Evolutionary conservation across 495 filamentous ascomycete species (phyloP), one percentile per base, ranked within the genome.

Genomic region (Daldinia childiae): DNA sequence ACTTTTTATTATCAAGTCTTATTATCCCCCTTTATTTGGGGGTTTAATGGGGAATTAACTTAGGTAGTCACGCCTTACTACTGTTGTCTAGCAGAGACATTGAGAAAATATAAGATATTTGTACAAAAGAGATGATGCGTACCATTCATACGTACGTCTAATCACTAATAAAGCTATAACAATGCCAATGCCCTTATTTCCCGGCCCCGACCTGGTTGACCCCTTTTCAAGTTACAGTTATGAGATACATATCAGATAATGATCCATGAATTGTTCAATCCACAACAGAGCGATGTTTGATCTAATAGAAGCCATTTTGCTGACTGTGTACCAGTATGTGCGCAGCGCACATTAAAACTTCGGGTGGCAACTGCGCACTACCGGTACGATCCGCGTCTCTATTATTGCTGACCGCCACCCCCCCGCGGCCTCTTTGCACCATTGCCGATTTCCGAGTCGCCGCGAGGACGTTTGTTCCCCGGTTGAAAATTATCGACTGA

Each of bases 381-480:
- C 39, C 11, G 34, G 52, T 29, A 54, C 15, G 19, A n/a, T 6
- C 43, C n/a, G 55, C 55, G 8, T 6, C 51, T 57, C 65, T 68
- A 70, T 14, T 68, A 70, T 14, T 66, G 57, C 34, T 58, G 69
- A 41, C 71, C 65, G 48, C 76, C 79, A 43, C 77, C 79, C 77
- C 79, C 79, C 77, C 79, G 68, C 15, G 74, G 61, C 27, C 79
- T 68, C 69, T 80, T 80, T 5, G 74, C 43, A 8, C 77, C 77
- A 12, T 69, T 71, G 1, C 81, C 84, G 26, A 84, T 85, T 21
- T 84, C 79, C 8, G 86, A 87, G 36, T 92, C 90, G 21, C 90
- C 89, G 21, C 90, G 81, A 19, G 86, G 81, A 32, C 90, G 81
- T 78, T 92, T 92, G 59, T 87, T 86, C n/a, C 90, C 89, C 4